A percentile compares a stretch with the other conserved stretches of the same genome.
These are phyloP conservation scores for Westerdykella sp. DNA, from an alignment of 2,329 filamentous ascomycete genomes.

Conservation along the genomic window DNA sequence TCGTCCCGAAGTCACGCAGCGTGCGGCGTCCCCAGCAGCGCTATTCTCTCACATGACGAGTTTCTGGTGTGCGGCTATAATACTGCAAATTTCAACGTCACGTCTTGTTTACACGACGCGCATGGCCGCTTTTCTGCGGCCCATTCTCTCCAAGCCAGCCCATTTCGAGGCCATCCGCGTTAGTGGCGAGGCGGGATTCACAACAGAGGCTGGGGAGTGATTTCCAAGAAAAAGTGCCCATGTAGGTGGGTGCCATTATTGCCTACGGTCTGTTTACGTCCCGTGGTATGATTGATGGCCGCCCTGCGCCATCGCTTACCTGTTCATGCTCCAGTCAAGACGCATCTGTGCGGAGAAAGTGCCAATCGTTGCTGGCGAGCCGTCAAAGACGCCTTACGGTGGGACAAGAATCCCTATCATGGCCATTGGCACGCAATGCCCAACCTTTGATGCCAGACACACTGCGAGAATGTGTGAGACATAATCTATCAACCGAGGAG, in stretches of 20 bases:
- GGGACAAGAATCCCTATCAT: no score
- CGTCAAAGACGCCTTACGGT: constrained; percentile 22
- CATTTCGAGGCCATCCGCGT: constrained; percentile 4
- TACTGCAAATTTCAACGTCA: constrained; percentile 39
- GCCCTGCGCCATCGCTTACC: constrained; percentile 22
- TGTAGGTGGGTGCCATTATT: no score
- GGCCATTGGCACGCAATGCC: constrained; percentile 3
- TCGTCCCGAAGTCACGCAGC: background rate
- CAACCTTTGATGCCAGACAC: constrained; percentile 13
- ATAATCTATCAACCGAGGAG: constrained; percentile 24
- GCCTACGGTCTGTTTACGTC: no score
- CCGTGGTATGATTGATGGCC: no score
- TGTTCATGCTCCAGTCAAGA: constrained; percentile 13
- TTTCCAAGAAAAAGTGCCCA: no score
- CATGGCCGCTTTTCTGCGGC: constrained; percentile 4
- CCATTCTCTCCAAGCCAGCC: background rate
- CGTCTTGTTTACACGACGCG: constrained; percentile 11
- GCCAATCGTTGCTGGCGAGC: constrained; percentile 18
- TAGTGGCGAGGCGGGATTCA: background rate
- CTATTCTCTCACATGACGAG: constrained; percentile 36
- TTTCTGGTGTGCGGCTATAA: constrained; percentile 30
- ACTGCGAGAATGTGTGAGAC: constrained; percentile 13
- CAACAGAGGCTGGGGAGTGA: no score
- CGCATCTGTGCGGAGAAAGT: constrained; percentile 5
- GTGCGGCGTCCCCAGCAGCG: constrained; percentile 35